Conservation (phyloP, 2,329 filamentous ascomycete genomes). For the Verticillium tricorpus region DNA sequence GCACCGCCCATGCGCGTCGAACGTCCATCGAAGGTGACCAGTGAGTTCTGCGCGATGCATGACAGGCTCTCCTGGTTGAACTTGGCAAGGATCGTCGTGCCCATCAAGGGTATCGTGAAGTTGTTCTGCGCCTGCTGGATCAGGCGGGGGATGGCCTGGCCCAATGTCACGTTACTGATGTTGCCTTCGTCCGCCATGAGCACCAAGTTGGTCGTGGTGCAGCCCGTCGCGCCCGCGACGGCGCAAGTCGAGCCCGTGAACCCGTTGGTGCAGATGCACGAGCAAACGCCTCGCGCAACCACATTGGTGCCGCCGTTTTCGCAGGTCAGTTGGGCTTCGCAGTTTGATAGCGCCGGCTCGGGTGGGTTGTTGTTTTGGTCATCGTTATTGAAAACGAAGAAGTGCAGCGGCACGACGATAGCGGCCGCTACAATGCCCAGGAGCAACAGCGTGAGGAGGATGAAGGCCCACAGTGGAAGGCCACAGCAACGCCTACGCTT, state of each 20-base stretch:
- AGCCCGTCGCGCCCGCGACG: constrained; percentile 41
- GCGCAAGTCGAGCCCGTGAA: constrained; percentile 63
- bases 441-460: constrained; percentile 60
- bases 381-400: constrained; percentile 55
- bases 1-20: constrained; percentile 29
- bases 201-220: constrained; percentile 44
- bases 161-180: constrained; percentile 70
- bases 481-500: constrained; percentile 70
- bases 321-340: constrained; percentile 60
- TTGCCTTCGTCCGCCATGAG: constrained; percentile 32
- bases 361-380: constrained; percentile 25
- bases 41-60: constrained; percentile 79
- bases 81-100: constrained; percentile 64
- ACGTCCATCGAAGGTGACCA: constrained; percentile 75
- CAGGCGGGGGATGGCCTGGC: constrained; percentile 71
- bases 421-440: constrained; percentile 74
- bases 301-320: constrained; percentile 78
- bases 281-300: constrained; percentile 63
- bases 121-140: constrained; percentile 60
- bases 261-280: constrained; percentile 84
- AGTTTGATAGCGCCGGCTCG: constrained; percentile 41
- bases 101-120: constrained; percentile 72
- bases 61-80: constrained; percentile 73
- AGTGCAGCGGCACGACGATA: constrained; percentile 69
- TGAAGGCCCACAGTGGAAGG: constrained; percentile 73